Evolutionary conservation across 2,329 filamentous ascomycete species (phyloP).

Genomic region (Alternaria burnsii): DNA sequence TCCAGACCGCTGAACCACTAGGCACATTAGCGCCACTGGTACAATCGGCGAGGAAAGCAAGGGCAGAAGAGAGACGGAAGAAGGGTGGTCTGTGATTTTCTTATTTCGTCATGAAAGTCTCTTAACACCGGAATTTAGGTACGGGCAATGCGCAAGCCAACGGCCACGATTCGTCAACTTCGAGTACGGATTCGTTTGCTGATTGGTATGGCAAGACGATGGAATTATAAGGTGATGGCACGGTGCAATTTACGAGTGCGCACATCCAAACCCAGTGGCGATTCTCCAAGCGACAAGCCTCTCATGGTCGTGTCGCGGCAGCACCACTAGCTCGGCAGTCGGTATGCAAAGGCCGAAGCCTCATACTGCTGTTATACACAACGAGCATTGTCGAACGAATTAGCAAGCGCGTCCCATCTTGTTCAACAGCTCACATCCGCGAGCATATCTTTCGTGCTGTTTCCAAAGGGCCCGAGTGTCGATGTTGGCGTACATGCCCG

Average conservation of each 20-base stretch:
- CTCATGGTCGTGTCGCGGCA: slow-evolving; percentile 13
- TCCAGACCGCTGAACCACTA: slow-evolving; percentile 61
- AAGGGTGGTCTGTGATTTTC: slow-evolving; percentile 55
- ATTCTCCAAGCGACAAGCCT: slow-evolving; percentile 1
- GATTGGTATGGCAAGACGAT: slow-evolving; percentile 40
- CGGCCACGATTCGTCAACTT: slow-evolving; percentile 25
- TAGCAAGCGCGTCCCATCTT: slow-evolving; percentile 20
- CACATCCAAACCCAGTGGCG: slow-evolving; percentile 8
- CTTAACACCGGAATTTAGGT: slow-evolving; percentile 38
- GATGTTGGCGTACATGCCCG: slow-evolving; percentile 2
- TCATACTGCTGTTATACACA: slow-evolving; percentile 14
- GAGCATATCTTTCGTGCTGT: slow-evolving; percentile 8
- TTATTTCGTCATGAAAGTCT: slow-evolving; percentile 31
- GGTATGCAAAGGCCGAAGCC: slow-evolving; percentile 23
- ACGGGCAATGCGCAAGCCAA: slow-evolving; percentile 28
- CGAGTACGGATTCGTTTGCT: slow-evolving; percentile 37
- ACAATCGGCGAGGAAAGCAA: slow-evolving; percentile 81
- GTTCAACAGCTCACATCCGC: slow-evolving; percentile 7
- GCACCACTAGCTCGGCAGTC: slow-evolving; percentile 9
- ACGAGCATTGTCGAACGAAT: slow-evolving; percentile 19
- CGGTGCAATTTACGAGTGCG: slow-evolving; percentile 5
- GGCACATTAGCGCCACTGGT: slow-evolving; percentile 86
- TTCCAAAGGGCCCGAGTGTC: neutral
- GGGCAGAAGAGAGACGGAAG: slow-evolving; percentile 74
- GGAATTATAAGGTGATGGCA: slow-evolving; percentile 15